These are phyloP conservation scores for Fusarium euwallaceae DNA, from an alignment of 2,329 filamentous ascomycete genomes.

Conservation along the genomic window DNA sequence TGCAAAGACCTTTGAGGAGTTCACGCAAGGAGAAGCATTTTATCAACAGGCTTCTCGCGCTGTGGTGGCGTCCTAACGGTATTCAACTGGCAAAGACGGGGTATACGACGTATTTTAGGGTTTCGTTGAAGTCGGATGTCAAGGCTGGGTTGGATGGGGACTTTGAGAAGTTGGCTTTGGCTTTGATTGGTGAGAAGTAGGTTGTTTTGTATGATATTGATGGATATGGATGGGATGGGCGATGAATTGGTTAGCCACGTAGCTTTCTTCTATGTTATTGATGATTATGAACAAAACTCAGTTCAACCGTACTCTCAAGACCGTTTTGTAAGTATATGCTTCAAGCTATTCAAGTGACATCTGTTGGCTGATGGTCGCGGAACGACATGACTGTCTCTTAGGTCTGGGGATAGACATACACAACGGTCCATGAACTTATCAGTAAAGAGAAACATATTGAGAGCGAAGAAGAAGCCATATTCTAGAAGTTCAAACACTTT, in stretches of 20 bases:
- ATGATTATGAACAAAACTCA: neutral
- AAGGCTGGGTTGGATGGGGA: conserved; percentile 47
- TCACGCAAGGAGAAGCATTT: conserved; percentile 50
- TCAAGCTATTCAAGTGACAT: neutral
- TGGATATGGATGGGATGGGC: neutral
- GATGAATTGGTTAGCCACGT: neutral
- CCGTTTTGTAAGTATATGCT: neutral
- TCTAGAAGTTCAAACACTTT: neutral
- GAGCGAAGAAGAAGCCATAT: neutral
- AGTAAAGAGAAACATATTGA: neutral
- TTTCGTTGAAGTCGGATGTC: conserved; percentile 56
- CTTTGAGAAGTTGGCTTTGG: conserved; percentile 47
- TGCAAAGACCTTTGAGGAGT: conserved; percentile 45
- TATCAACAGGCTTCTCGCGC: conserved; percentile 49
- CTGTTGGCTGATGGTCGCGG: neutral
- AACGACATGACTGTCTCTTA: neutral
- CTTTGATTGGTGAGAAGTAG: conserved; percentile 48
- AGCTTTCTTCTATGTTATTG: neutral
- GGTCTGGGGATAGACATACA: neutral
- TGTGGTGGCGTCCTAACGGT: conserved; percentile 51
- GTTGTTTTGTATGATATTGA: neutral
- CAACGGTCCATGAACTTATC: neutral
- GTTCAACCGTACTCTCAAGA: neutral
- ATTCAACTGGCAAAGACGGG: conserved; percentile 63
- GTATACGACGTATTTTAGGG: conserved; percentile 69